Base-by-base conservation (phyloP, 1,139 yeast species). In the Diutina pseudorugosa region DNA sequence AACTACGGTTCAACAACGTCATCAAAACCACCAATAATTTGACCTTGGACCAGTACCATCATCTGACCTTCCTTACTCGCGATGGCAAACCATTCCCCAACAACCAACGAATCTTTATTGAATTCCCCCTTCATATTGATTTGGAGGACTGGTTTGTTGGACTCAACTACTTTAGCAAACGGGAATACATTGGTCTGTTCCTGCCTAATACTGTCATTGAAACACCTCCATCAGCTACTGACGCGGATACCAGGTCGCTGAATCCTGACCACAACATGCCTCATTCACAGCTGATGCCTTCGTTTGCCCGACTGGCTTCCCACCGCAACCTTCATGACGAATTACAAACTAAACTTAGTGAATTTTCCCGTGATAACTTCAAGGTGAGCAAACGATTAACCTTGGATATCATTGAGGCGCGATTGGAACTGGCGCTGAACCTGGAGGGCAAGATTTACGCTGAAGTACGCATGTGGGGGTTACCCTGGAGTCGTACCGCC, bases 101-200 rank as follows among this genome's bases (percentile, higher is more conserved):
- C 51, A 67, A 68, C 55, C 72, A 77, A 54, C 60, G 79, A 44
- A 68, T 83, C 1, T 66, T 82, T 40, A 70, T 85, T 52, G 82
- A 80, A 58, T 87, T 88, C 58, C 84, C 86, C 1, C 69, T 82
- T 45, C 81, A 80, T 58, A 80, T 82, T 41, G 95, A 87, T 64
- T 73, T 84, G 53, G 94, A 85, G 59, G 94, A 86, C 63, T 89
- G 96, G 96, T 75, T 80, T 58, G 86, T 87, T 7, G 84, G 91
- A 0, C 67, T 89, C 54, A 78, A 77, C 55, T 79, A 87, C 21
- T 82, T 85, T 61, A 77, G 95, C 3, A 77, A 76, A 57, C 69
- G 84, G 47, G 89, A 84, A 57, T 78, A 74, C 55, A 73, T 74
- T 55, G 78, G 78, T 1, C 61, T 68, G 2, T 69, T 57, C 20